A percentile compares a stretch with the other conserved stretches of the same genome.
Conservation (phyloP, 306 rosid genomes). For the Acacia confusa region DNA sequence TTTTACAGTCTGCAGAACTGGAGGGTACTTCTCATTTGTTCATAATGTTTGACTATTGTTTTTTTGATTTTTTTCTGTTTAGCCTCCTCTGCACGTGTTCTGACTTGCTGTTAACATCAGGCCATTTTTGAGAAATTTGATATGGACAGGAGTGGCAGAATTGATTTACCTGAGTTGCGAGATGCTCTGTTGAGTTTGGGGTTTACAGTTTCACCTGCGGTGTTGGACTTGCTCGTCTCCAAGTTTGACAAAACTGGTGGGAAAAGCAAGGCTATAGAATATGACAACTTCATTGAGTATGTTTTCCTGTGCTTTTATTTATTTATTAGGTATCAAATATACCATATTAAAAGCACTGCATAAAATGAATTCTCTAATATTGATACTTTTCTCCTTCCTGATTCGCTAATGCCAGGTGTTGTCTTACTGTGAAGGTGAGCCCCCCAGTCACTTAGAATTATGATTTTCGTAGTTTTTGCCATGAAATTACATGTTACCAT, state of each 20-base stretch:
- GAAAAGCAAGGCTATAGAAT: slow-evolving; percentile 71
- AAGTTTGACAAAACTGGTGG: slow-evolving; percentile 97
- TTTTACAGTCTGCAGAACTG: slow-evolving; percentile 94
- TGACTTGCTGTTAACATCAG: slow-evolving; percentile 41
- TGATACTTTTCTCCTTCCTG: slow-evolving; percentile 17
- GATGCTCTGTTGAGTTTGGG: slow-evolving; percentile 91
- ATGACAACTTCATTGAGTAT: slow-evolving; percentile 95
- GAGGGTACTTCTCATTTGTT: slow-evolving; percentile 59
- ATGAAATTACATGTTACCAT: slow-evolving; percentile 8
- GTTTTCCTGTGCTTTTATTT: slow-evolving; percentile 7
- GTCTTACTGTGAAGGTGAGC: slow-evolving; percentile 94
- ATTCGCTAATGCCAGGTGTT: slow-evolving; percentile 77
- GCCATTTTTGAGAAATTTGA: slow-evolving; percentile 83
- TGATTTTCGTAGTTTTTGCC: slow-evolving; percentile 20
- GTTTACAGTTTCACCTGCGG: slow-evolving; percentile 70
- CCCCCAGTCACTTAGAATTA: slow-evolving; percentile 15
- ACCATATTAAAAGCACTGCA: neutral
- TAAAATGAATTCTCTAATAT: slow-evolving; percentile 15
- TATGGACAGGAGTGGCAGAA: slow-evolving; percentile 87
- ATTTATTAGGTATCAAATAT: neutral
- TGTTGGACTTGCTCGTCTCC: slow-evolving; percentile 84
- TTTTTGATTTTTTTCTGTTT: neutral
- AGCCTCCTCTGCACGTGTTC: neutral
- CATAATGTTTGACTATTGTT: neutral
- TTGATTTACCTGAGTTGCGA: slow-evolving; percentile 70